A percentile compares a stretch with the other conserved stretches of the same genome.
phyloP scores from a whole-genome alignment of 768 basidiomycete species.

The Lactarius deliciosus region DNA sequence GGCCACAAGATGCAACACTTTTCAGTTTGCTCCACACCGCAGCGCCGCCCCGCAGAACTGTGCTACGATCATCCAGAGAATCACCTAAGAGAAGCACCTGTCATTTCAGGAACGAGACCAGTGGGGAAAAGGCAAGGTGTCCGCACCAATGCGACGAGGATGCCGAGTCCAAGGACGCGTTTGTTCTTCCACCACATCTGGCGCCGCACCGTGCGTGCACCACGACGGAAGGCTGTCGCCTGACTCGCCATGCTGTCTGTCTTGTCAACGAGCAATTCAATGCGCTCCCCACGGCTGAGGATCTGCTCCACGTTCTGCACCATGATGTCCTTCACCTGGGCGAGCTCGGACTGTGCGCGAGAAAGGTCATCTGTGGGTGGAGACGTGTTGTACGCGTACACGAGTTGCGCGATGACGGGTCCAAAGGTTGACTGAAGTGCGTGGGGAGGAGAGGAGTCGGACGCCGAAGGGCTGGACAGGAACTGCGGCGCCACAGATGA shows the following conservation, averaged over 20 bases:
- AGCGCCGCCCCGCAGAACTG: slow-evolving; percentile 87
- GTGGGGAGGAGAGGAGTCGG: slow-evolving; percentile 46
- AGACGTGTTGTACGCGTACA: slow-evolving; percentile 86
- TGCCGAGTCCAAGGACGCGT: slow-evolving; percentile 63
- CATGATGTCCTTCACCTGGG: slow-evolving; percentile 95
- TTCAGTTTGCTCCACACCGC: slow-evolving; percentile 51
- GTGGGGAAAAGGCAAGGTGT: slow-evolving; percentile 16
- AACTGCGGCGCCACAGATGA: slow-evolving; percentile 45
- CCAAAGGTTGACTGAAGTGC: slow-evolving; percentile 72
- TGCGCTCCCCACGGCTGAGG: slow-evolving; percentile 88
- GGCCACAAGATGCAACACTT: not conserved
- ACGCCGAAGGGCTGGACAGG: slow-evolving; percentile 60
- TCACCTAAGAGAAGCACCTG: slow-evolving; percentile 44
- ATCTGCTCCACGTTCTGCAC: slow-evolving; percentile 98
- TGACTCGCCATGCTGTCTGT: slow-evolving; percentile 95
- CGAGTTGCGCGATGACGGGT: slow-evolving; percentile 65
- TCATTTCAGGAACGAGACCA: slow-evolving; percentile 19
- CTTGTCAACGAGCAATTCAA: slow-evolving; percentile 95
- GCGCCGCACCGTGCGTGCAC: slow-evolving; percentile 76
- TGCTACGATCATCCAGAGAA: slow-evolving; percentile 81
- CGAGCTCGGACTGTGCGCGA: slow-evolving; percentile 85
- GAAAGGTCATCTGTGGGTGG: slow-evolving; percentile 88
- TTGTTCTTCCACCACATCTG: slow-evolving; percentile 91
- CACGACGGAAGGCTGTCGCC: slow-evolving; percentile 89
- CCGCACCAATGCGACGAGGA: slow-evolving; percentile 70